Evolutionary conservation across 2,329 filamentous ascomycete genomes (phyloP).

Genomic region (Penicillium sp.): DNA sequence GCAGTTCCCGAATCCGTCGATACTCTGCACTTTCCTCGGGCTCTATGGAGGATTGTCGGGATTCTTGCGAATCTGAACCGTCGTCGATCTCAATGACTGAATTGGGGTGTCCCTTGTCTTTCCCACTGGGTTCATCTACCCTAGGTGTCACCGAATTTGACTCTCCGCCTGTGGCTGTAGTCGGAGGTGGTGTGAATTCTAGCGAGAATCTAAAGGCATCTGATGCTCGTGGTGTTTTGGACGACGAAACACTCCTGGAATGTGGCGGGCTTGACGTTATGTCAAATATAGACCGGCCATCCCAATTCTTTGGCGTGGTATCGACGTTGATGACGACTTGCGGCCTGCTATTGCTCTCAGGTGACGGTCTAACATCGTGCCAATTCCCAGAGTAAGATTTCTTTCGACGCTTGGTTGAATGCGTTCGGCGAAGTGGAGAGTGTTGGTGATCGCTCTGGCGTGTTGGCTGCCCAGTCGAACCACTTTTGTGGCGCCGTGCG

Average conservation of each 20-base stretch:
- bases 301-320: constrained; percentile 9
- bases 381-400: constrained; percentile 24
- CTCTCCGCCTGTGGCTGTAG: constrained; percentile 29
- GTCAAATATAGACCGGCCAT: constrained; percentile 31
- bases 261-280: constrained; percentile 44
- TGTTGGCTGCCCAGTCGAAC: constrained; percentile 1
- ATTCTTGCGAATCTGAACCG: constrained; percentile 24
- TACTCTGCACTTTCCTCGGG: constrained; percentile 24
- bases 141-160: constrained; percentile 21
- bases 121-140: constrained; percentile 14
- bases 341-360: constrained; percentile 16
- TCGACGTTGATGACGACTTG: constrained; percentile 31
- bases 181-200: constrained; percentile 32
- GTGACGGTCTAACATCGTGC: constrained; percentile 8
- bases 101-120: constrained; percentile 12
- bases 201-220: constrained; percentile 41
- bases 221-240: constrained; percentile 17
- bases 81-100: constrained; percentile 17
- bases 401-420: constrained; percentile 40
- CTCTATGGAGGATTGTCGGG: constrained; percentile 22
- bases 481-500: constrained; percentile 10
- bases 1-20: constrained; percentile 34
- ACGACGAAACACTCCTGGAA: constrained; percentile 37
- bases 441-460: constrained; percentile 2
- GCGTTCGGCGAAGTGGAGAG: constrained; percentile 10